Evolutionary conservation across 768 basidiomycete species (phyloP).

Genomic region (Psilocybe tampanensis): DNA sequence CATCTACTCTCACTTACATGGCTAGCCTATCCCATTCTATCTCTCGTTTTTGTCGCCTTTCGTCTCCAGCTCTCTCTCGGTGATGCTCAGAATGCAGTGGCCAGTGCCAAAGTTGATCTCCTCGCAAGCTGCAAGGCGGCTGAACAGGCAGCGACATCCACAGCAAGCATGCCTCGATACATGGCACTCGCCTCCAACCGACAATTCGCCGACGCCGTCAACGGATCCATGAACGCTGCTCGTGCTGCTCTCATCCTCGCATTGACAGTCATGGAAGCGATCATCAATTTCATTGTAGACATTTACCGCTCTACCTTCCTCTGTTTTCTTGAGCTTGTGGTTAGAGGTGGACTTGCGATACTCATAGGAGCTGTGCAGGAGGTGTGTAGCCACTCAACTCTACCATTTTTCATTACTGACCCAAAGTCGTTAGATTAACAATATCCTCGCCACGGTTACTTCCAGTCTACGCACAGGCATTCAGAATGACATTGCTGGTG

Average conservation of each 20-base stretch:
- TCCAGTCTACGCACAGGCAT: constrained; percentile 67
- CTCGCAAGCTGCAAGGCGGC: constrained; percentile 85
- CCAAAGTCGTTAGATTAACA: constrained; percentile 57
- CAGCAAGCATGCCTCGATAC: constrained; percentile 88
- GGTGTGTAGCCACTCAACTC: constrained; percentile 39
- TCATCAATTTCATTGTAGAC: constrained; percentile 91
- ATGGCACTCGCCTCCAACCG: constrained; percentile 84
- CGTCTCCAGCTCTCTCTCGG: constrained; percentile 75
- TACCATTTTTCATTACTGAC: constrained; percentile 1
- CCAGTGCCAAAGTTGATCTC: constrained; percentile 73
- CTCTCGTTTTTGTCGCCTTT: constrained; percentile 86
- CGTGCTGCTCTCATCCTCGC: constrained; percentile 72
- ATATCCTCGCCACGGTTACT: constrained; percentile 63
- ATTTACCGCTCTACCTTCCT: constrained; percentile 92
- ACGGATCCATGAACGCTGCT: constrained; percentile 77
- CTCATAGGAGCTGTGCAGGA: constrained; percentile 83
- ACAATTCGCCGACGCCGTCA: constrained; percentile 77
- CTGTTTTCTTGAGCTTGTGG: constrained; percentile 90
- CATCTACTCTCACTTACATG: constrained; percentile 86
- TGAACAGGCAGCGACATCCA: constrained; percentile 76
- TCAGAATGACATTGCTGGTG: constrained; percentile 65
- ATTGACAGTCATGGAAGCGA: constrained; percentile 82
- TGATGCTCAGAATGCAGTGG: constrained; percentile 67
- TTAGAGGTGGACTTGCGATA: constrained; percentile 78
- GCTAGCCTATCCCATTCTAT: constrained; percentile 91